Base-by-base conservation (phyloP, 2,329 filamentous ascomycete genomes). In the Parascedosporium putredinis region DNA sequence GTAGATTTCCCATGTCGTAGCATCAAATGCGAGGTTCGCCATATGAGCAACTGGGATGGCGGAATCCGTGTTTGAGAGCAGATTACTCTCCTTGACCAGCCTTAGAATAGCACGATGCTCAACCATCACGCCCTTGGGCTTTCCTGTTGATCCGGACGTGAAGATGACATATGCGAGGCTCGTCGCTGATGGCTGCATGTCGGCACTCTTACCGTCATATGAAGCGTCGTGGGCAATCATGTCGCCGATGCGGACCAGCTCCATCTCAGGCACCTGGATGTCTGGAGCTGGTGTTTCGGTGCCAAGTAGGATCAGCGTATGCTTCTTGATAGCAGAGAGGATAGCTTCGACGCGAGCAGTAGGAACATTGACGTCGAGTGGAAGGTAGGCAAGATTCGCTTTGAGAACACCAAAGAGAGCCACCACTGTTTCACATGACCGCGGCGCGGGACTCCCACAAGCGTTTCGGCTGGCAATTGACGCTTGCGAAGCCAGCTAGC, bases 121-220 rank as follows among this genome's bases (percentile, higher is more conserved):
- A 44, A 59, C 45, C 52, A 73, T 65, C 23, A 75, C 70, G 29
- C 72, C 72, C 60, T 75, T 75, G 7, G 72, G 72, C 25, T 62
- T 61, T 6, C 72, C 72, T 1, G 72, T 75, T 5, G 70, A 74
- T 16, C 72, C 72, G 8, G 72, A 75, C 20, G 72, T 75, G 55
- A 73, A 75, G 57, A 75, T 71, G 53, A 74, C 70, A 23, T 60
- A 59, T 2, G 55, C 55, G 16, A 57, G 53, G 22, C 53, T 58
- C 2, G 33, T 44, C 2, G 55, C 42, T 0, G 45, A 55, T 8
- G 34, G 34, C 16, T 18, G 12, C 16, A 38, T 38, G 20, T 14
- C 34, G 14, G n/a, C 34, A 8, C 7, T 38, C 14, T 8, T 38
- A 38, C 34, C n/a, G n/a, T n/a, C n/a, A n/a, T n/a, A n/a, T n/a